Percentiles rank a stretch among this genome's conserved stretches.
phyloP scores from a whole-genome alignment of 2,329 filamentous ascomycete species.

The Leptographium wingfieldii region DNA sequence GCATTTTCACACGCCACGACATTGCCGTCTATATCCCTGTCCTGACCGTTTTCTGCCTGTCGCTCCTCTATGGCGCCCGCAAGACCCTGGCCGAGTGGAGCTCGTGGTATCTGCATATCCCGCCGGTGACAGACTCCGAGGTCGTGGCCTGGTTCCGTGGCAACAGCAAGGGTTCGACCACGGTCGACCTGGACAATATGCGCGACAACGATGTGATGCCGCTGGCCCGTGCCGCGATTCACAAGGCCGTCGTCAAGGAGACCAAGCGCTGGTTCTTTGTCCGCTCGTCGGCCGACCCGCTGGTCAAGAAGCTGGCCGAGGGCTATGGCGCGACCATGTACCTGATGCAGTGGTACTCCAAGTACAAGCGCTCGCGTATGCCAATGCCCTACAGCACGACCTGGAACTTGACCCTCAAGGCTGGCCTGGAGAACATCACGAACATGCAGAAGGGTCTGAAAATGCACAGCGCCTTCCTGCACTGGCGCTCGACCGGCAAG shows the following conservation, averaged over 20 bases:
- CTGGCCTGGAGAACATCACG: conserved; percentile 17
- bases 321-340: conserved; percentile 28
- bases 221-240: conserved; percentile 12
- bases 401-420: conserved; percentile 20
- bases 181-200: conserved; percentile 26
- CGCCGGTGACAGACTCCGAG: conserved; percentile 35
- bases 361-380: conserved; percentile 26
- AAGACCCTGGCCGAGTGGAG: conserved; percentile 30
- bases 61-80: conserved; percentile 27
- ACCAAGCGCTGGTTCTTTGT: conserved; percentile 24
- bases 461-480: conserved; percentile 19
- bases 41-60: conserved; percentile 34
- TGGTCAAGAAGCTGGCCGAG: conserved; percentile 35
- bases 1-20: conserved; percentile 33
- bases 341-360: conserved; percentile 19
- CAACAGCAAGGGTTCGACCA: conserved; percentile 4
- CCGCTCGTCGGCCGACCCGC: conserved; percentile 20
- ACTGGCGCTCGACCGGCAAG: conserved; percentile 18
- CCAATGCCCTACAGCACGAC: conserved; percentile 19
- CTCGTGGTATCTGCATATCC: conserved; percentile 31
- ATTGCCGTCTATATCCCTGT: conserved; percentile 36
- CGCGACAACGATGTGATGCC: conserved; percentile 23
- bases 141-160: conserved; percentile 28
- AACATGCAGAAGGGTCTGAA: conserved; percentile 19
- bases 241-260: conserved; percentile 17